Evolutionary conservation across 805 yeast species (phyloP).

Genomic region (Candida bentonensis): DNA sequence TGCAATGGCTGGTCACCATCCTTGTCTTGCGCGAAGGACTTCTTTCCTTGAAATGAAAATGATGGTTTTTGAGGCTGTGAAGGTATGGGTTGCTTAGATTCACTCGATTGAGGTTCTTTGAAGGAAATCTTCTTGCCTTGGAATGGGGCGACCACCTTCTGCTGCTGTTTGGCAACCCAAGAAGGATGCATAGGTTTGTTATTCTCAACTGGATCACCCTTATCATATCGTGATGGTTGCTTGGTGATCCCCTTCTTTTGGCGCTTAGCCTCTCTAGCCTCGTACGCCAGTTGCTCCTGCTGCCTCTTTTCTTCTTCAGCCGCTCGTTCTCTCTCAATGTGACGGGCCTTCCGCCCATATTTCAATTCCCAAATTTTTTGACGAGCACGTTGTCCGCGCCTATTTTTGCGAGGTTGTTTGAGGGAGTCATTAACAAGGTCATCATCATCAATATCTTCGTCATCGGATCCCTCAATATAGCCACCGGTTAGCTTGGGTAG

Average conservation of each 20-base stretch:
- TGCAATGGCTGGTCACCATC: slow-evolving; percentile 35
- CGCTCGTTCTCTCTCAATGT: slow-evolving; percentile 53
- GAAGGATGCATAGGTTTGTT: slow-evolving; percentile 69
- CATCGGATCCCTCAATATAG: slow-evolving; percentile 71
- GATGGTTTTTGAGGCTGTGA: too few species aligned
- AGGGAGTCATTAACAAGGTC: slow-evolving; percentile 13
- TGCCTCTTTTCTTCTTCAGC: slow-evolving; percentile 37
- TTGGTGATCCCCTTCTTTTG: slow-evolving; percentile 5
- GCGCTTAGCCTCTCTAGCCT: slow-evolving; percentile 5
- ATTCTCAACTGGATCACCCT: too few species aligned
- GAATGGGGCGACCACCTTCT: slow-evolving; percentile 59
- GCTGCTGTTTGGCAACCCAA: slow-evolving; percentile 81
- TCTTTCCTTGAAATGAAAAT: too few species aligned
- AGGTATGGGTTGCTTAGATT: too few species aligned
- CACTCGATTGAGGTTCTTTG: too few species aligned
- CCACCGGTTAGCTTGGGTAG: slow-evolving; percentile 37
- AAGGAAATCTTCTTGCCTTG: slow-evolving; percentile 77
- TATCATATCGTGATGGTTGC: too few species aligned
- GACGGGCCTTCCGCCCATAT: slow-evolving; percentile 74
- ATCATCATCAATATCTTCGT: slow-evolving; percentile 21
- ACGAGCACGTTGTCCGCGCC: slow-evolving; percentile 96
- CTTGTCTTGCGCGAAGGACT: slow-evolving; percentile 17
- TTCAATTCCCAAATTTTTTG: slow-evolving; percentile 93
- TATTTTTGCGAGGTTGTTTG: slow-evolving; percentile 44
- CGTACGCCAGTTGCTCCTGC: slow-evolving; percentile 10